Conservation (phyloP, 2,329 filamentous ascomycete species). For the Coleophoma cylindrospora region DNA sequence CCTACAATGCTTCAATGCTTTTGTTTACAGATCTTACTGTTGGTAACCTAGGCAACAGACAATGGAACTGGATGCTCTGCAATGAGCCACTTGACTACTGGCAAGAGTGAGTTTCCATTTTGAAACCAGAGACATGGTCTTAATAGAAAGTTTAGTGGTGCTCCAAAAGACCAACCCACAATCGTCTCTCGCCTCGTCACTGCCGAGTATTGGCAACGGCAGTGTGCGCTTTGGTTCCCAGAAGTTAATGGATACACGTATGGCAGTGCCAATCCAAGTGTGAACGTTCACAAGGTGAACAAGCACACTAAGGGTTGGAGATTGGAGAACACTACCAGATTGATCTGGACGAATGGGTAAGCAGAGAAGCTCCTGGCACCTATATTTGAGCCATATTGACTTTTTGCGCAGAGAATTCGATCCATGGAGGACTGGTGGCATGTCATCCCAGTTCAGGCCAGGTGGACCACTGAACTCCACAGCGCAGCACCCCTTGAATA, state of each 20-base stretch:
- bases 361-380: constrained; percentile 2
- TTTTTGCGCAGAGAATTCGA: constrained; percentile 22
- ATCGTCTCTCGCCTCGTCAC: constrained; percentile 47
- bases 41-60: constrained; percentile 40
- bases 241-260: constrained; percentile 42
- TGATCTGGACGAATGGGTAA: constrained; percentile 53
- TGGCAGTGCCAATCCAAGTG: constrained; percentile 35
- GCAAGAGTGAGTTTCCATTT: constrained; percentile 37
- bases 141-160: constrained; percentile 27
- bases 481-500: constrained; percentile 39
- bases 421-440: constrained; percentile 51
- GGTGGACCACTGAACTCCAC: constrained; percentile 47
- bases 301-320: constrained; percentile 50
- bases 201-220: constrained; percentile 46
- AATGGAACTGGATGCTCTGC: constrained; percentile 58
- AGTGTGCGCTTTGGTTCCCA: constrained; percentile 53
- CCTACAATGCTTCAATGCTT: constrained; percentile 42
- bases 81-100: constrained; percentile 58
- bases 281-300: constrained; percentile 45
- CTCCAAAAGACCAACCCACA: constrained; percentile 36
- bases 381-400: not conserved
- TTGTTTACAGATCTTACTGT: constrained; percentile 44
- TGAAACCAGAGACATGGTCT: not conserved
- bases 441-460: constrained; percentile 47
- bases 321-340: constrained; percentile 41